phyloP scores from a whole-genome alignment of 2,329 filamentous ascomycete genomes.

The Fusarium proliferatum region DNA sequence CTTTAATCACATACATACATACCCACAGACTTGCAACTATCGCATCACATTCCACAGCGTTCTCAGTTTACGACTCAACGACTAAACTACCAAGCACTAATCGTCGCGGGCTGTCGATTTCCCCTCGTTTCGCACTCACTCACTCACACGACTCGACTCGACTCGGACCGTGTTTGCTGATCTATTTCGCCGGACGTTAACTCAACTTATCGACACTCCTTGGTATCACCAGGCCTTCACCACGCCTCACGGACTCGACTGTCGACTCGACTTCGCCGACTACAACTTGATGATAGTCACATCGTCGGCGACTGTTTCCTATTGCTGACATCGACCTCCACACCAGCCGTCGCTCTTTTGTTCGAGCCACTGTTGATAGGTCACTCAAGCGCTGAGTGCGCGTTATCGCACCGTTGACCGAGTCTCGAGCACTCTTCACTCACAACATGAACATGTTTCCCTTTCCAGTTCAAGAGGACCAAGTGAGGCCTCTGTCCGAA shows the following conservation, averaged over 20 bases:
- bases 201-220: slow-evolving; percentile 28
- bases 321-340: slow-evolving; percentile 18
- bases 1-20: slow-evolving; percentile 25
- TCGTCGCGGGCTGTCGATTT: slow-evolving; percentile 46
- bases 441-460: slow-evolving; percentile 48
- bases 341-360: slow-evolving; percentile 1
- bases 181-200: slow-evolving; percentile 4
- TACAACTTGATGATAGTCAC: slow-evolving; percentile 22
- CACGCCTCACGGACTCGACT: slow-evolving; percentile 3
- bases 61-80: slow-evolving; percentile 35
- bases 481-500: slow-evolving; percentile 51
- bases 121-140: slow-evolving; percentile 33
- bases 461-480: slow-evolving; percentile 50
- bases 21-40: slow-evolving; percentile 17
- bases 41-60: slow-evolving; percentile 15
- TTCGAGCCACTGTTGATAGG: slow-evolving; percentile 16
- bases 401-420: slow-evolving; percentile 34
- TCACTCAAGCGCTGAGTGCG: slow-evolving; percentile 41
- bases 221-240: slow-evolving; percentile 21
- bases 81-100: slow-evolving; percentile 24
- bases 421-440: slow-evolving; percentile 22
- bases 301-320: slow-evolving; percentile 21
- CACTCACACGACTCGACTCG: slow-evolving; percentile 14
- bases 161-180: slow-evolving; percentile 20
- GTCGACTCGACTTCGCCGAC: slow-evolving; percentile 4